These are phyloP conservation scores for Pseudocercospora cruenta DNA, from an alignment of 2,329 filamentous ascomycete species.

Conservation along the genomic window DNA sequence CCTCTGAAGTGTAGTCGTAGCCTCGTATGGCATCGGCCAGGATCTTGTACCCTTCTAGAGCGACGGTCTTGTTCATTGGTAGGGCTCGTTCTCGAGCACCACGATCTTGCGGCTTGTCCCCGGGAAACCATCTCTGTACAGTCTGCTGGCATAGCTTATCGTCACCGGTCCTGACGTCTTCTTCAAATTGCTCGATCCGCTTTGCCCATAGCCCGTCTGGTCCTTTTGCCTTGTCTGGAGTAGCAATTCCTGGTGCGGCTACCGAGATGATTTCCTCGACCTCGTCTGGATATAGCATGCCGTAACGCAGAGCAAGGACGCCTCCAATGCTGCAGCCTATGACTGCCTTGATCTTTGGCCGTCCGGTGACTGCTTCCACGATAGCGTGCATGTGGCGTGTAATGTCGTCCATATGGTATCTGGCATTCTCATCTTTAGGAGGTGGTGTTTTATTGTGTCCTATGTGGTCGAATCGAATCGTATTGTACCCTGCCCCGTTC, in stretches of 20 bases:
- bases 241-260: slow-evolving; percentile 32
- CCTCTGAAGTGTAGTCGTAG: slow-evolving; percentile 33
- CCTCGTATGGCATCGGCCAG: slow-evolving; percentile 34
- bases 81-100: slow-evolving; percentile 24
- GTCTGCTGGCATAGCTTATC: slow-evolving; percentile 29
- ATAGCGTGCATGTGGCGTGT: slow-evolving; percentile 33
- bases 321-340: slow-evolving; percentile 38
- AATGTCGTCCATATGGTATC: slow-evolving; percentile 32
- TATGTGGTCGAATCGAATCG: slow-evolving; percentile 36
- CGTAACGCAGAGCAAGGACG: slow-evolving; percentile 34
- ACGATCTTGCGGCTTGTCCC: slow-evolving; percentile 23
- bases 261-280: slow-evolving; percentile 31
- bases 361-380: slow-evolving; percentile 21
- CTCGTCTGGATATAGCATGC: slow-evolving; percentile 31
- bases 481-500: slow-evolving; percentile 30
- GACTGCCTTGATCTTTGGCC: slow-evolving; percentile 27
- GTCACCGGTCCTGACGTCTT: slow-evolving; percentile 20
- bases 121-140: slow-evolving; percentile 34
- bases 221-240: slow-evolving; percentile 21
- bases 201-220: slow-evolving; percentile 31
- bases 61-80: slow-evolving; percentile 30
- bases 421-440: neutral
- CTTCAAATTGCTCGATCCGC: slow-evolving; percentile 30
- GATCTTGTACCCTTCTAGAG: slow-evolving; percentile 31
- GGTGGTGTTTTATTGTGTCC: slow-evolving; percentile 34